Percentiles rank a stretch among this genome's conserved stretches.
Evolutionary conservation across 2,329 filamentous ascomycete species (phyloP).

Genomic region (Moelleriella libera): DNA sequence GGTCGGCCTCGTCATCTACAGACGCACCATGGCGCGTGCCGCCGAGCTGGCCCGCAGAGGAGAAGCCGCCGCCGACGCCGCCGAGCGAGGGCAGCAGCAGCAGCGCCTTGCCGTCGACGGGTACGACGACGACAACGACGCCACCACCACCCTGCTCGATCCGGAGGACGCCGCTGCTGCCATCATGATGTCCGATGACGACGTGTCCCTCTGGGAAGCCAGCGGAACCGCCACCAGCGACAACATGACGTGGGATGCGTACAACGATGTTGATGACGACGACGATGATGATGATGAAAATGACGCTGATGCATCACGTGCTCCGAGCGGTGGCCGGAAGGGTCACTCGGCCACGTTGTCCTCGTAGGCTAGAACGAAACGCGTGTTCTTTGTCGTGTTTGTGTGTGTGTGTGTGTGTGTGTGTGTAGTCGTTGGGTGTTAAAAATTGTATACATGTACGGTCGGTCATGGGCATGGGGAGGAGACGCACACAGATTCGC

Average conservation of each 20-base stretch:
- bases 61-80: conserved; percentile 9
- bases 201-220: conserved; percentile 42
- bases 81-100: conserved; percentile 15
- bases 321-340: no score
- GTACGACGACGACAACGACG: conserved; percentile 23
- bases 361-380: no score
- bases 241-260: conserved; percentile 16
- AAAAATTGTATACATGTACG: no score
- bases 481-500: no score
- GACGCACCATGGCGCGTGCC: conserved; percentile 48
- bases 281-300: neutral
- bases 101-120: conserved; percentile 5
- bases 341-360: no score
- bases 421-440: no score
- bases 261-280: conserved; percentile 16
- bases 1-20: conserved; percentile 79
- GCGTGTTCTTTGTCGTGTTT: no score
- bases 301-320: no score
- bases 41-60: conserved; percentile 39
- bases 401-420: no score
- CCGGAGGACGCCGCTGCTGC: conserved; percentile 37
- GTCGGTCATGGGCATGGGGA: no score
- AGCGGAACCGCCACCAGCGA: conserved; percentile 8
- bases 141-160: conserved; percentile 27
- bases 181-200: conserved; percentile 36